Conservation (phyloP, 768 basidiomycete genomes). For the Trametes cinnabarina region DNA sequence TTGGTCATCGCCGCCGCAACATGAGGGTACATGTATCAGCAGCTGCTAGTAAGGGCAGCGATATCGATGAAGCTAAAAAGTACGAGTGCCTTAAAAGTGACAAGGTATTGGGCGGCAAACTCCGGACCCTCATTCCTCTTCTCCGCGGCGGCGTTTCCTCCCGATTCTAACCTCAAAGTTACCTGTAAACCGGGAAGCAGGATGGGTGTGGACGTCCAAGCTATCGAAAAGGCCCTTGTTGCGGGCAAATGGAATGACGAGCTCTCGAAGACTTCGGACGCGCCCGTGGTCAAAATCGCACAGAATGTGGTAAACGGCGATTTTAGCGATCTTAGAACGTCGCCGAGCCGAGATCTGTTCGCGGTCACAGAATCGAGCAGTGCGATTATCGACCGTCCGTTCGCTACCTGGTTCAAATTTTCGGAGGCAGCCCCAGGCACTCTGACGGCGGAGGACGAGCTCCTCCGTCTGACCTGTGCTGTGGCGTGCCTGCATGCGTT, state of each 20-base stretch:
- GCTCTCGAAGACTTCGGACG: slow-evolving; percentile 11
- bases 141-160: slow-evolving; percentile 10
- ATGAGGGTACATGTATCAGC: background rate
- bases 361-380: slow-evolving; percentile 23
- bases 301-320: slow-evolving; percentile 58
- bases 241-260: slow-evolving; percentile 42
- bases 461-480: slow-evolving; percentile 60
- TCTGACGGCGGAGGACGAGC: slow-evolving; percentile 45
- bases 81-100: slow-evolving; percentile 12
- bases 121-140: slow-evolving; percentile 15
- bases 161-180: slow-evolving; percentile 7
- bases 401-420: slow-evolving; percentile 37
- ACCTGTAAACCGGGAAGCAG: slow-evolving; percentile 2
- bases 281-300: slow-evolving; percentile 39
- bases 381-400: slow-evolving; percentile 38
- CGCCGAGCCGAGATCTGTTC: slow-evolving; percentile 37
- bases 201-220: slow-evolving; percentile 20
- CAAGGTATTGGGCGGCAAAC: slow-evolving; percentile 17
- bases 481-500: slow-evolving; percentile 87
- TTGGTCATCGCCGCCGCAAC: too few species aligned
- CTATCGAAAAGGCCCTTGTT: slow-evolving; percentile 59
- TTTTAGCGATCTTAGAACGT: slow-evolving; percentile 48
- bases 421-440: slow-evolving; percentile 22
- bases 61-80: slow-evolving; percentile 15
- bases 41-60: background rate